Evolutionary conservation across 2,329 filamentous ascomycete species (phyloP), one percentile per base, ranked within the genome.

Genomic region (Aspergillus spinulosporus): DNA sequence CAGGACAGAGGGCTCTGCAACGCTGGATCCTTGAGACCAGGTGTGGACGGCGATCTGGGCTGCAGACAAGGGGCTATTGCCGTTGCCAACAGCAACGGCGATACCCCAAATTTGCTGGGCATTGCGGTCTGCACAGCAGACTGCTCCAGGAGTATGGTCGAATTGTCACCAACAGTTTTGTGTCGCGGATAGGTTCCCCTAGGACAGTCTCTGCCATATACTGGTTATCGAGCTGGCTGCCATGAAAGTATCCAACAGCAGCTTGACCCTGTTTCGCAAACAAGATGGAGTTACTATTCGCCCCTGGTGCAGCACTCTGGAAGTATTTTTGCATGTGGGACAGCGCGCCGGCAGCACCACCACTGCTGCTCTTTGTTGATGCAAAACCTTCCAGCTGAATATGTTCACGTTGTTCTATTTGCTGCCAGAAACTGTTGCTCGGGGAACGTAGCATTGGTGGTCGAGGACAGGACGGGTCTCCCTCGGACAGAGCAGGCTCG

Each of bases 401-500:
- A 31, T 37, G 49, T 14, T 40, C 40, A 32, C 43, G 15, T 31
- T 21, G 49, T 52, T 26, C 15, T 37, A 43, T 52, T 52, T 15
- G 36, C 36, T 37, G 49, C 7, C 29, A 26, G 39, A 28, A 52
- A 52, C 21, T 29, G 37, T 44, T 34, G 12, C 15, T 11, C n/a
- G 37, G 49, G 31, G 37, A 15, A 29, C 5, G 36, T 52, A 28
- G 37, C 39, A 15, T 52, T 15, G 21, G 39, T 15, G 21, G 21
- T 21, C 14, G 28, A 40, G 36, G 39, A 40, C 42, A 15, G 42
- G 28, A 52, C 39, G 7, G 45, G 28, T n/a, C 47, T 42, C 15
- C 50, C 50, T 42, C 50, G 47, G 42, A 53, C 43, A 15, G 50
- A 53, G 36, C 50, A 53, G 8, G 50, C 50, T 28, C 42, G 50